Evolutionary conservation across 192 early-diverging fungal species (phyloP).

Genomic region (Cladochytrium replicatum): DNA sequence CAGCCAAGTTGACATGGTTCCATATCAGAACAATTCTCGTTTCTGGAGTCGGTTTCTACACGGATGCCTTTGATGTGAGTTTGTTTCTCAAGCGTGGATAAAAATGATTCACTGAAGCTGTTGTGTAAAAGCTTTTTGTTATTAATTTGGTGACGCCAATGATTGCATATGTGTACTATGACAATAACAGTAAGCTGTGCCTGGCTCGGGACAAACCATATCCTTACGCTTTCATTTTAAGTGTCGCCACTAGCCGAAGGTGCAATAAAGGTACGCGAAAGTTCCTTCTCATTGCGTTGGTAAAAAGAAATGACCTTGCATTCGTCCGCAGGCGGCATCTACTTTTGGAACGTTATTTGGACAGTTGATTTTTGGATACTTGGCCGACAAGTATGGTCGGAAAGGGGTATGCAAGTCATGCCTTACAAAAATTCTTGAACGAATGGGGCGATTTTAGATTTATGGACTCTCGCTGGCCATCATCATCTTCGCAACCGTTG

Average conservation of each 20-base stretch:
- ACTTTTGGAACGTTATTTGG: conserved; percentile 86
- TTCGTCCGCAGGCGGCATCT: conserved; percentile 78
- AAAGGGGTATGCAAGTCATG: conserved; percentile 12
- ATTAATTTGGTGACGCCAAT: conserved; percentile 88
- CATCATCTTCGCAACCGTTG: conserved; percentile 73
- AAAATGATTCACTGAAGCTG: too few relatives aligned
- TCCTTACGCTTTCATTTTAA: too few relatives aligned
- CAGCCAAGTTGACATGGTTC: conserved; percentile 35
- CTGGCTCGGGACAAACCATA: too few relatives aligned
- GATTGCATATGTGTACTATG: conserved; percentile 33
- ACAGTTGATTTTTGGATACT: conserved; percentile 78
- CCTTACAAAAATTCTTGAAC: too few relatives aligned
- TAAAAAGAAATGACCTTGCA: too few relatives aligned
- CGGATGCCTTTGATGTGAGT: conserved; percentile 88
- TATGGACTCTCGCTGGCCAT: conserved; percentile 66
- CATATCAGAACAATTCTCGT: conserved; percentile 38
- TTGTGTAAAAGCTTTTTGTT: too few relatives aligned
- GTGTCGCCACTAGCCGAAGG: conserved; percentile 20
- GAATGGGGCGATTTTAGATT: conserved; percentile 64
- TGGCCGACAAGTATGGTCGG: conserved; percentile 77
- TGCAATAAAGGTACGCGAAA: too few relatives aligned
- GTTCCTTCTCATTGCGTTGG: too few relatives aligned
- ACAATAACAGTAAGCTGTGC: too few relatives aligned
- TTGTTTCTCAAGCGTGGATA: too few relatives aligned
- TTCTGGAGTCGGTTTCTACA: conserved; percentile 62